Conservation (phyloP, 2,329 filamentous ascomycete genomes). For the Bisporella sp. region DNA sequence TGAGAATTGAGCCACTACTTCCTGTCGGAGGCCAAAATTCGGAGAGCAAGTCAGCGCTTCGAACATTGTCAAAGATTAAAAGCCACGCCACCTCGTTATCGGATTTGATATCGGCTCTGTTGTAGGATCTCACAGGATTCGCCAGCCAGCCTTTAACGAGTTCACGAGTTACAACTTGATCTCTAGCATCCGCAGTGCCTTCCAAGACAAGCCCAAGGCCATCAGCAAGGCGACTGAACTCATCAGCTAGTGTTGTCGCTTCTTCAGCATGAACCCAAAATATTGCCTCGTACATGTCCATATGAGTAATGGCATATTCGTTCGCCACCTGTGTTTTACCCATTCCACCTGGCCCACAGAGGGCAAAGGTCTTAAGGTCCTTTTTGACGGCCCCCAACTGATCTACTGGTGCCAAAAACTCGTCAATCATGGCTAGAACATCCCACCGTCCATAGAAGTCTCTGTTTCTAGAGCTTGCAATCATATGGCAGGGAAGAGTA, state of each 20-base stretch:
- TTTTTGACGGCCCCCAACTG: neutral
- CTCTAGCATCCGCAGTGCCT: constrained; percentile 16
- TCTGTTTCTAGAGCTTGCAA: neutral
- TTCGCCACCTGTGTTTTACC: constrained; percentile 25
- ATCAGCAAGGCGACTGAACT: constrained; percentile 20
- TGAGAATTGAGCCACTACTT: constrained; percentile 16
- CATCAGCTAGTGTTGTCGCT: constrained; percentile 19
- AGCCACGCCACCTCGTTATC: constrained; percentile 14
- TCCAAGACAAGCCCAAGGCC: constrained; percentile 18
- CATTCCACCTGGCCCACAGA: constrained; percentile 22
- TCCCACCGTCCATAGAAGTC: neutral
- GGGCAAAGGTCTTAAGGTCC: constrained; percentile 13
- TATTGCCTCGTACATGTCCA: constrained; percentile 24
- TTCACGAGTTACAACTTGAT: constrained; percentile 5
- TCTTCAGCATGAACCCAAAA: constrained; percentile 27
- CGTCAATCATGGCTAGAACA: neutral
- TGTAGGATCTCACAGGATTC: constrained; percentile 1
- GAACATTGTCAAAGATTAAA: constrained; percentile 22
- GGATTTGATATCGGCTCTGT: neutral
- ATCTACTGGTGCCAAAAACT: neutral
- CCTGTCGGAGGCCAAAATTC: constrained; percentile 21
- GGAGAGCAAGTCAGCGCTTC: constrained; percentile 16
- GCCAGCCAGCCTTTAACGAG: constrained; percentile 9
- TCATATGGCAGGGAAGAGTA: neutral
- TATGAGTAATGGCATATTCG: constrained; percentile 19